These are phyloP conservation scores for Theobroma grandiflorum DNA, from an alignment of 441 rosid species.

Conservation along the genomic window DNA sequence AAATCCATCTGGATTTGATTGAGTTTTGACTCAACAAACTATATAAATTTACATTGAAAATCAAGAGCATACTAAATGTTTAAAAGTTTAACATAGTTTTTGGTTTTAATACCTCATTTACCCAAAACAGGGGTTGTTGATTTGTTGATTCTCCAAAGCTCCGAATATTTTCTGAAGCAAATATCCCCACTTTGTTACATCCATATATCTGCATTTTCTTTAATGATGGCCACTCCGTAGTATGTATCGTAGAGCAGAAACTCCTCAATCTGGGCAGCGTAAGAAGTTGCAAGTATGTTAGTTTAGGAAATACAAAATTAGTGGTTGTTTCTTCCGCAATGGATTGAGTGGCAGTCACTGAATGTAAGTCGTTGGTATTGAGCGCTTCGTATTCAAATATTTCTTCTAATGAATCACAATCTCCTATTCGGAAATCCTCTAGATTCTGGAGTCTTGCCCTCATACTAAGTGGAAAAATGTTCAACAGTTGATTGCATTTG, in stretches of 20 bases:
- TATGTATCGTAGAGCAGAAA: not conserved
- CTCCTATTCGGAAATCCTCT: too few relatives aligned
- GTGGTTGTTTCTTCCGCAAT: too few relatives aligned
- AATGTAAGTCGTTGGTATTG: not conserved
- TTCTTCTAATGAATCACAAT: too few relatives aligned
- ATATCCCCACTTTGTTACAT: not conserved
- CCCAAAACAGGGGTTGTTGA: not conserved
- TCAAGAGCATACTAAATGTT: too few relatives aligned
- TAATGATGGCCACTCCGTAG: slow-evolving; percentile 1
- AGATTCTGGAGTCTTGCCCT: too few relatives aligned
- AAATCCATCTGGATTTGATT: too few relatives aligned
- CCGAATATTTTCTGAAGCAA: not conserved
- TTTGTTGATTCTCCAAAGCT: not conserved
- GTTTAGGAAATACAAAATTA: not conserved
- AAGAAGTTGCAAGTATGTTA: too few relatives aligned
- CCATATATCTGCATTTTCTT: slow-evolving; percentile 11
- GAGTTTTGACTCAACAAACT: too few relatives aligned
- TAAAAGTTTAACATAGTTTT: not conserved
- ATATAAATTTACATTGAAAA: too few relatives aligned
- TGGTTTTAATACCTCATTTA: not conserved
- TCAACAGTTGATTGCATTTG: too few relatives aligned
- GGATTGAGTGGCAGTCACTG: not conserved
- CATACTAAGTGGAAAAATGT: too few relatives aligned
- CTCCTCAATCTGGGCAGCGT: too few relatives aligned
- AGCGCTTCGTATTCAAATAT: not conserved